phyloP scores from a whole-genome alignment of 202 grass and related monocot genomes.

The Panicum hallii region DNA sequence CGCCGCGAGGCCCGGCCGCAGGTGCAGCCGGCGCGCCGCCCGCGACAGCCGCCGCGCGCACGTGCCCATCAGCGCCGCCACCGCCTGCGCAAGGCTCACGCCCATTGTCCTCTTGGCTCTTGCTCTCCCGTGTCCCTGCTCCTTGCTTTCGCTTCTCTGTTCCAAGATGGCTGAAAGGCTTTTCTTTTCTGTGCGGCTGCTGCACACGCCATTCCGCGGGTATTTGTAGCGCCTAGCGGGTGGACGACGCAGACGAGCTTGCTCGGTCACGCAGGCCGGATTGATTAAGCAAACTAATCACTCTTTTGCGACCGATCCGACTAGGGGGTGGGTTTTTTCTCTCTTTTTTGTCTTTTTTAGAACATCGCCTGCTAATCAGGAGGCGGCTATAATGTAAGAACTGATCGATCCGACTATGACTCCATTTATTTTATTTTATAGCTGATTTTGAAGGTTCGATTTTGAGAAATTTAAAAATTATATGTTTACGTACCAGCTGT shows the following conservation, averaged over 20 bases:
- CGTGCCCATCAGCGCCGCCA: slow-evolving; percentile 60
- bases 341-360: too few relatives aligned
- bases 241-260: slow-evolving; percentile 3
- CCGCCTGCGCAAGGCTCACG: slow-evolving; percentile 60
- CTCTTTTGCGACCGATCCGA: background rate
- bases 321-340: too few relatives aligned
- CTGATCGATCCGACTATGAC: too few relatives aligned
- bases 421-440: too few relatives aligned
- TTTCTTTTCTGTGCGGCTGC: background rate
- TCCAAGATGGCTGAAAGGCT: background rate
- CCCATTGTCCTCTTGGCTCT: slow-evolving; percentile 37
- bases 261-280: background rate
- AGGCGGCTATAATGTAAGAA: too few relatives aligned
- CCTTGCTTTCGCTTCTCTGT: background rate
- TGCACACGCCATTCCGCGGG: slow-evolving; percentile 35
- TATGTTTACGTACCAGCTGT: too few relatives aligned
- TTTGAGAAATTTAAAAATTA: too few relatives aligned
- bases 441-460: too few relatives aligned
- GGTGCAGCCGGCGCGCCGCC: slow-evolving; percentile 56
- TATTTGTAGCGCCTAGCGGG: slow-evolving; percentile 49
- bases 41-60: slow-evolving; percentile 64
- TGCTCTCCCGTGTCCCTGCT: background rate
- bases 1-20: slow-evolving; percentile 34
- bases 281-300: slow-evolving; percentile 31
- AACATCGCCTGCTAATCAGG: too few relatives aligned